A percentile compares a stretch with the other conserved stretches of the same genome.
These are phyloP conservation scores for Lunasporangiospora selenospora DNA, from an alignment of 192 early-diverging fungal species.

Conservation along the genomic window DNA sequence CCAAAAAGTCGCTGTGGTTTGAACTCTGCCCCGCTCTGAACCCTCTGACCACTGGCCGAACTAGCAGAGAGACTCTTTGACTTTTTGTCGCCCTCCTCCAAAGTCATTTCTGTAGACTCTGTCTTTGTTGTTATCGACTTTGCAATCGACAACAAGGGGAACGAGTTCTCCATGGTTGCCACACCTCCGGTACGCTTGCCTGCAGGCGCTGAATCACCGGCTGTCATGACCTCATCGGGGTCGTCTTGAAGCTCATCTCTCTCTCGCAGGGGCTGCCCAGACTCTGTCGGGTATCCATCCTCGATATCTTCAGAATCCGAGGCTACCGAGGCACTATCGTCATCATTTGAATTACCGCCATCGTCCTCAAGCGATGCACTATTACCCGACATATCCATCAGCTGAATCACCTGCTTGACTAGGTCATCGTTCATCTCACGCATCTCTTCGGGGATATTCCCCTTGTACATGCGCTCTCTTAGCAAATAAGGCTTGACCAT, in stretches of 20 bases:
- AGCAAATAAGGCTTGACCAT: conserved; percentile 39
- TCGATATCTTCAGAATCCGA: conserved; percentile 18
- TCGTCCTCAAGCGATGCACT: conserved; percentile 14
- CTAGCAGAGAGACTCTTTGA: no score
- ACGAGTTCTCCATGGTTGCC: no score
- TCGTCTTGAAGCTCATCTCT: no score
- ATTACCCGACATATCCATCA: conserved; percentile 24
- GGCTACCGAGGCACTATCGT: conserved; percentile 16
- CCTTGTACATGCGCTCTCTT: conserved; percentile 39
- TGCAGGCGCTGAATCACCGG: no score
- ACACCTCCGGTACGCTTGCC: no score
- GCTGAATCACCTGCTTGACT: conserved; percentile 40
- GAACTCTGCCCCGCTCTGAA: conserved; percentile 6
- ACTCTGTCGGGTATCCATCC: neutral
- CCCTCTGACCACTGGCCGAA: no score
- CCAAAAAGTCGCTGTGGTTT: conserved; percentile 24
- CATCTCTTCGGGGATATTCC: conserved; percentile 37
- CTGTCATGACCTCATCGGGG: no score
- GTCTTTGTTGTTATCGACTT: no score
- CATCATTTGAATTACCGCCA: conserved; percentile 20
- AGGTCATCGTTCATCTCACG: conserved; percentile 32
- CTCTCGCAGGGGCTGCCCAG: no score
- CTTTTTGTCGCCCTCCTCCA: no score
- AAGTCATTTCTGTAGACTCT: no score
- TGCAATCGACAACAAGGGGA: no score